phyloP scores from a whole-genome alignment of 495 filamentous ascomycete genomes.

The Penicillium subrubescens region DNA sequence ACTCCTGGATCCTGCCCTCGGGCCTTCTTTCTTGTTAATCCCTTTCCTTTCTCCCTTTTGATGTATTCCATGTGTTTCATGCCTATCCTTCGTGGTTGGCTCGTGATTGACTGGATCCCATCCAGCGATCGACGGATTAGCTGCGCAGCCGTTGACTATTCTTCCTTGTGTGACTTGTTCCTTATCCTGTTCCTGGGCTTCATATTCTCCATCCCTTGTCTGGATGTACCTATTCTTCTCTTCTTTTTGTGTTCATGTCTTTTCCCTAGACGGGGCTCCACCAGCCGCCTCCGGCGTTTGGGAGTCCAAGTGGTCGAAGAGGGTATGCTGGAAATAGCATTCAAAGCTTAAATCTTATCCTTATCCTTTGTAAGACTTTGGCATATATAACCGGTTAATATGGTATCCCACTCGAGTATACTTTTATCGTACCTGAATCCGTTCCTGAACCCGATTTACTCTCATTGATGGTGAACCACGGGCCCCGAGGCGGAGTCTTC shows the following conservation, averaged over 20 bases:
- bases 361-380: neutral
- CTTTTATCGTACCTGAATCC: neutral
- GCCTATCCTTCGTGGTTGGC: constrained; percentile 6
- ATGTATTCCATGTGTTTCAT: constrained; percentile 30
- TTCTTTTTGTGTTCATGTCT: constrained; percentile 19
- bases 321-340: constrained; percentile 23
- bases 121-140: neutral
- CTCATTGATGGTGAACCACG: neutral
- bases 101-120: neutral
- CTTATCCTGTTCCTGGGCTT: constrained; percentile 13
- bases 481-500: constrained; percentile 4
- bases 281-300: constrained; percentile 26
- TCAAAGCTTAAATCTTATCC: neutral
- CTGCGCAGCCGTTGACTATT: neutral
- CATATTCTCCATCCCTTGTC: constrained; percentile 11
- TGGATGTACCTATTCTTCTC: constrained; percentile 25
- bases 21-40: constrained; percentile 22
- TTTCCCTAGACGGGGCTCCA: constrained; percentile 25
- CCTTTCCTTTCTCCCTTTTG: constrained; percentile 17
- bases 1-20: constrained; percentile 22
- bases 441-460: neutral
- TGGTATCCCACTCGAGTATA: neutral
- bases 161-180: constrained; percentile 14
- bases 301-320: constrained; percentile 22
- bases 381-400: neutral